phyloP scores from a whole-genome alignment of 176 grass and related monocot genomes.

The Areca catechu region DNA sequence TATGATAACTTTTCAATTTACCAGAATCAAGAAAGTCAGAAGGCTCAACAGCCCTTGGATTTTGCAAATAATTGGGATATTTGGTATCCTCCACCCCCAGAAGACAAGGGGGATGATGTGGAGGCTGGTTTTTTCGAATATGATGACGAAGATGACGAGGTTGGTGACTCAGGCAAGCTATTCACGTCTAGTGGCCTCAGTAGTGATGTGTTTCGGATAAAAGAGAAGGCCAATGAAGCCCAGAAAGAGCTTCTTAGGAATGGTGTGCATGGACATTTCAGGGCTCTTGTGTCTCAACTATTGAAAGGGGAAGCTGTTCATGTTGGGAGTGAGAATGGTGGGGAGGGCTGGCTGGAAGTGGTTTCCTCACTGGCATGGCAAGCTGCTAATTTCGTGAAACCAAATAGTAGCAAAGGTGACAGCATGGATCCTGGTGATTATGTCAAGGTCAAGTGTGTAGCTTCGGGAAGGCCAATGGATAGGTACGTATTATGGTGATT shows the following conservation, averaged over 20 bases:
- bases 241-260: slow-evolving; percentile 41
- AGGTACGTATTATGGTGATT: slow-evolving; percentile 37
- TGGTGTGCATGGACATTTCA: slow-evolving; percentile 48
- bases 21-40: slow-evolving; percentile 23
- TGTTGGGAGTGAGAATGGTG: slow-evolving; percentile 27
- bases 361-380: slow-evolving; percentile 75
- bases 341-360: slow-evolving; percentile 58
- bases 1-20: neutral
- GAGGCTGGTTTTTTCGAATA: slow-evolving; percentile 46
- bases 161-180: slow-evolving; percentile 27
- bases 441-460: slow-evolving; percentile 85
- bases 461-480: slow-evolving; percentile 59
- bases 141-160: slow-evolving; percentile 42
- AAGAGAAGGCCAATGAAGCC: slow-evolving; percentile 14
- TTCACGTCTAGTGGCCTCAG: slow-evolving; percentile 29
- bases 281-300: slow-evolving; percentile 76
- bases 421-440: slow-evolving; percentile 88
- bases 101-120: slow-evolving; percentile 46
- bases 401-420: slow-evolving; percentile 73
- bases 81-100: slow-evolving; percentile 63
- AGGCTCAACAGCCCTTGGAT: slow-evolving; percentile 34
- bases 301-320: slow-evolving; percentile 54
- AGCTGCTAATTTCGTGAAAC: slow-evolving; percentile 74
- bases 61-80: slow-evolving; percentile 37
- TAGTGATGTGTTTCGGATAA: slow-evolving; percentile 8